phyloP scores from a whole-genome alignment of 192 early-diverging fungal genomes.

The Backusella tuberculispora region DNA sequence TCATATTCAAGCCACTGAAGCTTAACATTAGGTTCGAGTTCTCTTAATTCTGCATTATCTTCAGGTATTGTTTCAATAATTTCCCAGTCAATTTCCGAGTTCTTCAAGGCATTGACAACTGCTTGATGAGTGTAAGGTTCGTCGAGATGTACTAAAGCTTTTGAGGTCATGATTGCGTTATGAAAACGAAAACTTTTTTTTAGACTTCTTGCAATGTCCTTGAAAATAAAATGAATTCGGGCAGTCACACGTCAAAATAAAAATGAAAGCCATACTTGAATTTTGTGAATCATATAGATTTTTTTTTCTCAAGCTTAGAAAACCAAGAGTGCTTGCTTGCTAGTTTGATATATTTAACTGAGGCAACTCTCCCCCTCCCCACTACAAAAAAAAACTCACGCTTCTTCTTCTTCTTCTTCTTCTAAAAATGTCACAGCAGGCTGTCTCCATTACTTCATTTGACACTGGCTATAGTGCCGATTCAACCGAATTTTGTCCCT shows the following conservation, averaged over 20 bases:
- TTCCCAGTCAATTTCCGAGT: slow-evolving; percentile 18
- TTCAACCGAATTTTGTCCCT: slow-evolving; percentile 74
- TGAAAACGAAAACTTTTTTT: slow-evolving; percentile 19
- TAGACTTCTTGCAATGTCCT: not conserved
- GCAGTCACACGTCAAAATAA: no score
- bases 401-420: not conserved
- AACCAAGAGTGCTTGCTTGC: no score
- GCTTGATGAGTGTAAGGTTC: slow-evolving; percentile 40
- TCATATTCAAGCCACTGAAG: slow-evolving; percentile 70
- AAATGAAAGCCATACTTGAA: no score
- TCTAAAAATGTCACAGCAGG: slow-evolving; percentile 16
- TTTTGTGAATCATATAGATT: no score
- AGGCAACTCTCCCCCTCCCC: no score
- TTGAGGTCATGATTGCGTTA: not conserved
- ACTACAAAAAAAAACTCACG: no score
- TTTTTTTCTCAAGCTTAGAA: no score
- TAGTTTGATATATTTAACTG: no score
- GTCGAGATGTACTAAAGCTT: slow-evolving; percentile 41
- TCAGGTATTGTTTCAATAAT: slow-evolving; percentile 18
- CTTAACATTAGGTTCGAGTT: not conserved
- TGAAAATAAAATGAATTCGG: no score
- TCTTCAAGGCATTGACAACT: slow-evolving; percentile 33
- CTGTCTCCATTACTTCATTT: slow-evolving; percentile 52
- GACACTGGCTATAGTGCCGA: slow-evolving; percentile 74
- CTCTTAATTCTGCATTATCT: slow-evolving; percentile 10